These are phyloP conservation scores for Juncus inflexus DNA, from an alignment of 176 grass and related monocot genomes.

Conservation along the genomic window DNA sequence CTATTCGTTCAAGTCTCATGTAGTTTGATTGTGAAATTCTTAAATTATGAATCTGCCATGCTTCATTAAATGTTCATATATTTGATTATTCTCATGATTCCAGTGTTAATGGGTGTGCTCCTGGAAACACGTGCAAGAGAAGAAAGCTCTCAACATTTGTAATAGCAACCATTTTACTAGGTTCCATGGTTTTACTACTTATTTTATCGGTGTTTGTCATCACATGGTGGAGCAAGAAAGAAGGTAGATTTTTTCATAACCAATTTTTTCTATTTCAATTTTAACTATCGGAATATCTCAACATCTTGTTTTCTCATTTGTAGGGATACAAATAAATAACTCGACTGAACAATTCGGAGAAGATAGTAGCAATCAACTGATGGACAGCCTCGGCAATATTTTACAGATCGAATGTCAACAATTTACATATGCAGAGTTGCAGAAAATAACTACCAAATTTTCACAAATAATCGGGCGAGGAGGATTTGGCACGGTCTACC, in stretches of 20 bases:
- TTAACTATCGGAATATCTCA: too few relatives aligned
- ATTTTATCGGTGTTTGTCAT: not conserved
- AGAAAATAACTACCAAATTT: constrained; percentile 30
- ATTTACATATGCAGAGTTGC: constrained; percentile 20
- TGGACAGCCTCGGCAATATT: not conserved
- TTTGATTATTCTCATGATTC: too few relatives aligned
- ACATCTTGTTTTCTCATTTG: not conserved
- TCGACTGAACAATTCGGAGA: not conserved
- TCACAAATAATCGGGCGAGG: constrained; percentile 22
- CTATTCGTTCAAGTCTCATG: too few relatives aligned
- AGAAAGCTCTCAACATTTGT: not conserved
- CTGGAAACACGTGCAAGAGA: too few relatives aligned
- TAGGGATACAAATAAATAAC: not conserved
- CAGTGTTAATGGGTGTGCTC: not conserved
- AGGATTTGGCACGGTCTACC: constrained; percentile 26
- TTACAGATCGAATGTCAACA: constrained; percentile 2
- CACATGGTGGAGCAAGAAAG: too few relatives aligned
- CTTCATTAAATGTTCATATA: too few relatives aligned
- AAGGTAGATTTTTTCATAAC: too few relatives aligned
- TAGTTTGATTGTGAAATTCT: too few relatives aligned
- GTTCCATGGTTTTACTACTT: not conserved
- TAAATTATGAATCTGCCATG: too few relatives aligned
- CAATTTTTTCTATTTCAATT: too few relatives aligned
- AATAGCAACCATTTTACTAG: not conserved
- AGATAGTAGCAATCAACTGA: not conserved